Base-by-base conservation (phyloP, 768 basidiomycete genomes). In the Termitomyces titanicus region DNA sequence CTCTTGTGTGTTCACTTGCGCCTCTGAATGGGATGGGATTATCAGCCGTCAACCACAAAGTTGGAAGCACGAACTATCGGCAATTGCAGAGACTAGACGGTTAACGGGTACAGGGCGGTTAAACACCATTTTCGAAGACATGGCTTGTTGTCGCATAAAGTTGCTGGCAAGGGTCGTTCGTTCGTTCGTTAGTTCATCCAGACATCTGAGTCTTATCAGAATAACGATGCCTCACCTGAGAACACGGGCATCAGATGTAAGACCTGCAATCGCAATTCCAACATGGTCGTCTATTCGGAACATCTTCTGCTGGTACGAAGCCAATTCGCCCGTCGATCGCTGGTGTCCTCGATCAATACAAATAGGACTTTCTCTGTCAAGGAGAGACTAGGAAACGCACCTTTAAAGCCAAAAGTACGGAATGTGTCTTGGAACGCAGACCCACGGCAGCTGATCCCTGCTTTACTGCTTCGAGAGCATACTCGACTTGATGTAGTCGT, bases 221-320 rank as follows among this genome's bases (percentile, higher is more conserved):
- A n/a, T n/a, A n/a, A n/a, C n/a, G n/a, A n/a, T n/a, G n/a, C 70
- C 79, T 57, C 61, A 94, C 95, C 93, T 96, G 63, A 99, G 73
- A 2, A 98, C 97, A 69, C 97, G 89, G 42, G 97, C 97, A 77
- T 99, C 97, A 44, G 92, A 94, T 9, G 97, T 99, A 59, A 99
- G 76, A n/a, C 97, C 97, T 48, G 97, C 97, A 69, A 99, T 98
- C 47, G 95, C 96, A 66, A 99, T 94, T n/a, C 97, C 97, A 63
- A 97, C 87, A 75, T 99, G 97, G 72, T 98, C 94, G 68, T 99
- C 97, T 85, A 99, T 96, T 66, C 94, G 83, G 72, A 96, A 97
- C 88, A 98, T 91, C 82, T 99, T 98, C 77, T 98, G 95, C 70
- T 99, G 97, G 79, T 98, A 98, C n/a, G 92, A 93, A 15, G 97